Evolutionary conservation across 2,329 filamentous ascomycete species (phyloP), one percentile per base, ranked within the genome.

Genomic region (Ilyonectria mors-panacis): DNA sequence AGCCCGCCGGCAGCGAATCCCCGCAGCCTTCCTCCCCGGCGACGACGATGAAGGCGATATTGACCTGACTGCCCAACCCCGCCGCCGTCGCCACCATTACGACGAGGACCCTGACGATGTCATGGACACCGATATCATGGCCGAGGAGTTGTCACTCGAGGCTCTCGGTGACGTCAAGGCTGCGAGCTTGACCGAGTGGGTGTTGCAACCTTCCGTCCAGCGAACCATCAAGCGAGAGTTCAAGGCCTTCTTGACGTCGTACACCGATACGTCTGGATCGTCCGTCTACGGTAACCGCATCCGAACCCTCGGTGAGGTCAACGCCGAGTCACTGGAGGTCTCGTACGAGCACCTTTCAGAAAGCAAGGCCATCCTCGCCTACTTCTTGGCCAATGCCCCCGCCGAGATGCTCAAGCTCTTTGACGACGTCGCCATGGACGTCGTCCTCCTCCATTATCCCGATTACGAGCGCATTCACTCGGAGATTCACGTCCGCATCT

Each of bases 401-500:
- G 90, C 93, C n/a, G 95, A 98, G 81, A 93, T 98, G 78, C 88
- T 99, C 68, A 96, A 96, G 80, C 92, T 99, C 55, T 98, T 99
- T 77, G 96, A 99, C 75, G 92, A 97, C 72, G 95, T 98, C 4
- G 95, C 96, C 64, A 95, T 99, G 89, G 96, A 99, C 70, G 95
- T 97, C 42, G 95, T 97, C 6, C 89, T 98, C 23, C 90, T 98
- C 61, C 94, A 98, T 80, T 99, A 98, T 82, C 95, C 95, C 2
- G 95, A 98, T 80, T 99, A 99, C 80, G 94, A 97, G 80, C 93
- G 94, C 69, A 99, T 99, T 75, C 96, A 98, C 81, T 93, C 94
- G 30, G 96, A 99, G 81, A 97, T 99, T 59, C 96, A 99, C 78
- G 95, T 99, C 62, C 94, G 96, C 67, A 97, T 99, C 78, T 95